A percentile compares a stretch with the other conserved stretches of the same genome.
Conservation (phyloP, 257 asterid genomes). For the Solanum tarapatanum region DNA sequence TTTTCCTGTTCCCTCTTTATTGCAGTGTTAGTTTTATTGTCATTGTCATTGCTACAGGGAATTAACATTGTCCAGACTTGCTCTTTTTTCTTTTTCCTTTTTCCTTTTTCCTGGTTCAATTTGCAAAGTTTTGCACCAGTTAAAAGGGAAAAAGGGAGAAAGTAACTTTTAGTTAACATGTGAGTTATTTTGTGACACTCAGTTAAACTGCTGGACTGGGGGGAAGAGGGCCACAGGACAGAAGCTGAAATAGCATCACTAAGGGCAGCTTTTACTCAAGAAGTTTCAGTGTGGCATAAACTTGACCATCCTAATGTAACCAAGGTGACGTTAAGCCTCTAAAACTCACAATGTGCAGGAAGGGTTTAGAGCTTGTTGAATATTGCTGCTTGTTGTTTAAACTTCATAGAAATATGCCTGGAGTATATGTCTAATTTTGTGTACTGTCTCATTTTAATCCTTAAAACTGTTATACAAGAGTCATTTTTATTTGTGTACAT, state of each 20-base stretch:
- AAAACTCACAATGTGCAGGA: not conserved
- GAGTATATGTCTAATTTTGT: not conserved
- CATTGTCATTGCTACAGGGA: not conserved
- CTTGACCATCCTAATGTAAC: slow-evolving; percentile 90
- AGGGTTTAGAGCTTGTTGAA: not conserved
- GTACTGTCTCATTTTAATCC: not conserved
- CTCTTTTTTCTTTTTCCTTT: not conserved
- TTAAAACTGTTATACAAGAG: not conserved
- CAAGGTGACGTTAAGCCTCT: slow-evolving; percentile 31
- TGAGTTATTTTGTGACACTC: slow-evolving; percentile 15
- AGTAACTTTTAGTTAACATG: slow-evolving; percentile 3
- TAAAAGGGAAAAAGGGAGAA: not conserved
- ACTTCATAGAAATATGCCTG: not conserved
- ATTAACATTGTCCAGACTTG: not conserved
- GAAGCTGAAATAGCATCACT: slow-evolving; percentile 64
- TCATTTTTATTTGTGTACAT: not conserved
- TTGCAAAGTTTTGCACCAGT: not conserved
- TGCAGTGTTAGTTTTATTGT: not conserved
- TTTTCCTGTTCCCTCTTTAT: not conserved
- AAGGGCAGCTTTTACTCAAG: slow-evolving; percentile 81
- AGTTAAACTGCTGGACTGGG: slow-evolving; percentile 90
- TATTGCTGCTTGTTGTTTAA: not conserved
- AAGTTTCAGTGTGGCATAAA: slow-evolving; percentile 89
- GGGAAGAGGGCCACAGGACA: slow-evolving; percentile 80
- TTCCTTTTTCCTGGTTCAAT: not conserved